phyloP scores from a whole-genome alignment of 805 yeast species.

The Candida sphagnicola region DNA sequence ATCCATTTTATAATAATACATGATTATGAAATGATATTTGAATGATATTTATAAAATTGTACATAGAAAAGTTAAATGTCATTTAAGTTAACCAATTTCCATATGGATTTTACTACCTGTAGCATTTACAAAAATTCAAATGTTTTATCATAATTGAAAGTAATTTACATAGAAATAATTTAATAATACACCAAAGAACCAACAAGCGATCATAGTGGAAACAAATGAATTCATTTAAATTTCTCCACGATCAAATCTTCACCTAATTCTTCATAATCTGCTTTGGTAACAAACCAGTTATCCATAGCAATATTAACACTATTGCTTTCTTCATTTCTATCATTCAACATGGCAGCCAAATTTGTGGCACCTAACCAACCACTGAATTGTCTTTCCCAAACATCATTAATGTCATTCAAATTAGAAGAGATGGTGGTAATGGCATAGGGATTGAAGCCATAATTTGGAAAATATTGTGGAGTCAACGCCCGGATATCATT shows the following conservation, averaged over 20 bases:
- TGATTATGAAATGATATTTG: background rate
- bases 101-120: too few relatives aligned
- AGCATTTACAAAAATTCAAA: too few relatives aligned
- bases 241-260: constrained; percentile 35
- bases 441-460: constrained; percentile 26
- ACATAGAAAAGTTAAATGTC: background rate
- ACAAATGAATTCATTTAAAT: constrained; percentile 20
- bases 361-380: constrained; percentile 75
- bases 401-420: constrained; percentile 26
- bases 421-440: constrained; percentile 15
- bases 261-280: constrained; percentile 65
- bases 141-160: background rate
- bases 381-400: constrained; percentile 54
- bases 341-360: constrained; percentile 59
- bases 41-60: background rate
- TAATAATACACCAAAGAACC: background rate
- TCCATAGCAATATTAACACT: constrained; percentile 37
- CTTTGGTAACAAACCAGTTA: constrained; percentile 54
- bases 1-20: background rate
- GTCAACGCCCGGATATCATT: constrained; percentile 49
- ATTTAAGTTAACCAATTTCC: too few relatives aligned
- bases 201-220: background rate
- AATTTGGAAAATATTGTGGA: constrained; percentile 44
- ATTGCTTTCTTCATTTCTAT: constrained; percentile 20
- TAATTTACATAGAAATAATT: background rate